A percentile compares a stretch with the other conserved stretches of the same genome.
Evolutionary conservation across 371 early-diverging fungal species (phyloP).

Genomic region (Basidiobolus meristosporus): DNA sequence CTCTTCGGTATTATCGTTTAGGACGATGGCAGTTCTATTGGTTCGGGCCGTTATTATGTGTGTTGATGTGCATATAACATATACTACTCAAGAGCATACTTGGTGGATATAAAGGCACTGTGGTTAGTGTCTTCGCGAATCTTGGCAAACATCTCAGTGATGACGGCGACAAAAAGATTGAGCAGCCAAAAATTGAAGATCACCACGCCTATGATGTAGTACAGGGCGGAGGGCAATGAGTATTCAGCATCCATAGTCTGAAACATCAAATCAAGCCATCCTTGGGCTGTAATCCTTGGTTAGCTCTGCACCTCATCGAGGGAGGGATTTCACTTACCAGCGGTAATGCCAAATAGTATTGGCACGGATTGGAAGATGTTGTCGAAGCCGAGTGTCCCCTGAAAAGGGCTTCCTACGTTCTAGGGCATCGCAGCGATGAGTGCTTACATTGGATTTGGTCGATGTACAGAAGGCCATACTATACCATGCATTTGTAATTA

Average conservation of each 20-base stretch:
- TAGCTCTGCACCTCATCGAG: not conserved
- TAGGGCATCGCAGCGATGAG: too few species aligned
- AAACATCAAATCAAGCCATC: conserved; percentile 53
- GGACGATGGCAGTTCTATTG: not conserved
- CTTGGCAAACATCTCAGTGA: conserved; percentile 47
- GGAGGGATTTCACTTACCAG: not conserved
- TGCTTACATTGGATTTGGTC: too few species aligned
- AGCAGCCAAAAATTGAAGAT: conserved; percentile 46
- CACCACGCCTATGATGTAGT: conserved; percentile 33
- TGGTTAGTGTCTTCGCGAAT: conserved; percentile 18
- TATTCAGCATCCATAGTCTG: conserved; percentile 42
- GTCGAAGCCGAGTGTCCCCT: too few species aligned
- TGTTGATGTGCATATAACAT: not conserved
- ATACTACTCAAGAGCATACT: not conserved
- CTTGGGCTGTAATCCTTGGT: conserved; percentile 23
- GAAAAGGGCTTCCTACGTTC: too few species aligned
- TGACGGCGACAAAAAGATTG: conserved; percentile 49
- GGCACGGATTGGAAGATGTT: not conserved
- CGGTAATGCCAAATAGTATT: conserved; percentile 1
- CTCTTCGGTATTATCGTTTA: not conserved
- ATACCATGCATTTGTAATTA: too few species aligned
- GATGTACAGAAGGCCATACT: too few species aligned
- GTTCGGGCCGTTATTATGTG: not conserved
- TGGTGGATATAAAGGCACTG: not conserved
- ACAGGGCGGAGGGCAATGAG: conserved; percentile 12